phyloP scores from a whole-genome alignment of 768 basidiomycete species.

The Collybiopsis luxurians region DNA sequence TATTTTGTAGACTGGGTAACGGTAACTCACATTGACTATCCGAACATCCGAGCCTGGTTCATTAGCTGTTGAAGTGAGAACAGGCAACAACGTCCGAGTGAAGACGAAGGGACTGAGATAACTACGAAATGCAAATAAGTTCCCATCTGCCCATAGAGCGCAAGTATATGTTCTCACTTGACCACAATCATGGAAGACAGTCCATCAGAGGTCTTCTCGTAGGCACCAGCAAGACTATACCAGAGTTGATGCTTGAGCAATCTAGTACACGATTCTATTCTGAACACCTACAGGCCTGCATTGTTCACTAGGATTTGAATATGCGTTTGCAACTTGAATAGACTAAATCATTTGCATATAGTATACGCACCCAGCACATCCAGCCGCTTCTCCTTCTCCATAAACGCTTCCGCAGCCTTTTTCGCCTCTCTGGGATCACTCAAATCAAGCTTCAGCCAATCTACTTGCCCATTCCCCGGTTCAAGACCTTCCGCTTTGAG shows the following conservation, averaged over 20 bases:
- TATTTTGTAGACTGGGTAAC: neutral
- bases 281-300: slow-evolving; percentile 53
- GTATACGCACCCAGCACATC: slow-evolving; percentile 53
- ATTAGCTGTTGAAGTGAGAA: slow-evolving; percentile 41
- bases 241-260: too few species aligned
- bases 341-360: too few species aligned
- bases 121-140: slow-evolving; percentile 21
- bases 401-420: slow-evolving; percentile 45
- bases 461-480: slow-evolving; percentile 42
- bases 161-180: neutral
- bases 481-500: slow-evolving; percentile 42
- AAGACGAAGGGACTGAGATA: slow-evolving; percentile 45
- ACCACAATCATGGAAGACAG: slow-evolving; percentile 8
- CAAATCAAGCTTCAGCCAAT: slow-evolving; percentile 53
- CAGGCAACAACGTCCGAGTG: slow-evolving; percentile 45
- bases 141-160: neutral
- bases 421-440: slow-evolving; percentile 45
- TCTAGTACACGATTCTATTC: too few species aligned
- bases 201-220: slow-evolving; percentile 13
- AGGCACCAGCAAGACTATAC: slow-evolving; percentile 11
- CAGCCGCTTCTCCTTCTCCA: slow-evolving; percentile 46
- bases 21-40: slow-evolving; percentile 38
- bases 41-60: slow-evolving; percentile 47
- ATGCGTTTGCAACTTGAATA: too few species aligned
- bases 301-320: slow-evolving; percentile 54